Evolutionary conservation across 2,329 filamentous ascomycete genomes (phyloP).

Genomic region (Sclerotinia minor): DNA sequence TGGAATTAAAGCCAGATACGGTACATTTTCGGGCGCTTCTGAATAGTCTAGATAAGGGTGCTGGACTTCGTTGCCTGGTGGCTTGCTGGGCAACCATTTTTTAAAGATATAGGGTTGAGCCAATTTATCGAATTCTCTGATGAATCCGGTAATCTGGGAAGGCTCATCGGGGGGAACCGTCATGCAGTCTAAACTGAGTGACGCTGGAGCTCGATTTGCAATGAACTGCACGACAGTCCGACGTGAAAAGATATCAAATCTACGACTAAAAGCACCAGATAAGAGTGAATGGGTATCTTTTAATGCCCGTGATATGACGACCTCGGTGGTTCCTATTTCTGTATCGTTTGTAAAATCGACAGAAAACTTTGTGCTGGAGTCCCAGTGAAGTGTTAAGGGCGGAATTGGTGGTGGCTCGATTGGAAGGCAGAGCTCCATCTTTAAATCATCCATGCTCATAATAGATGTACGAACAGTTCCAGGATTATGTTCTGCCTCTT

Average conservation of each 20-base stretch:
- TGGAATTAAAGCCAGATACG: slow-evolving; percentile 51
- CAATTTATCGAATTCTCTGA: slow-evolving; percentile 32
- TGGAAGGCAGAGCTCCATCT: slow-evolving; percentile 33
- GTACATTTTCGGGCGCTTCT: slow-evolving; percentile 46
- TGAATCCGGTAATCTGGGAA: slow-evolving; percentile 28
- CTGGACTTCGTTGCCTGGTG: slow-evolving; percentile 46
- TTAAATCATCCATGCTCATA: slow-evolving; percentile 24
- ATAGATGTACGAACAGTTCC: slow-evolving; percentile 37
- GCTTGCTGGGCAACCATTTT: slow-evolving; percentile 48
- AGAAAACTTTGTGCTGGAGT: slow-evolving; percentile 32
- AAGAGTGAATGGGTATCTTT: slow-evolving; percentile 34
- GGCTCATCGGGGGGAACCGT: not conserved
- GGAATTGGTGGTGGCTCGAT: slow-evolving; percentile 29
- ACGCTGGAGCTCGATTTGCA: not conserved
- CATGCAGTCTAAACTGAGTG: not conserved
- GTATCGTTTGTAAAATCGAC: slow-evolving; percentile 11
- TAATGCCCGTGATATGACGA: slow-evolving; percentile 9
- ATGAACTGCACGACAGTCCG: slow-evolving; percentile 32
- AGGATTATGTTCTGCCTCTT: slow-evolving; percentile 67
- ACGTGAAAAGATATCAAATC: slow-evolving; percentile 31
- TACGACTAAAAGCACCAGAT: slow-evolving; percentile 32
- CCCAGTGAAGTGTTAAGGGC: slow-evolving; percentile 38
- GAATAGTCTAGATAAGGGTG: slow-evolving; percentile 44
- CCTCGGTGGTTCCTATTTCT: not conserved
- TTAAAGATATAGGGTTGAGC: slow-evolving; percentile 44